Evolutionary conservation across 108 stramenopile genomes (phyloP).

Genomic region (Hondaea fermentalgiana): DNA sequence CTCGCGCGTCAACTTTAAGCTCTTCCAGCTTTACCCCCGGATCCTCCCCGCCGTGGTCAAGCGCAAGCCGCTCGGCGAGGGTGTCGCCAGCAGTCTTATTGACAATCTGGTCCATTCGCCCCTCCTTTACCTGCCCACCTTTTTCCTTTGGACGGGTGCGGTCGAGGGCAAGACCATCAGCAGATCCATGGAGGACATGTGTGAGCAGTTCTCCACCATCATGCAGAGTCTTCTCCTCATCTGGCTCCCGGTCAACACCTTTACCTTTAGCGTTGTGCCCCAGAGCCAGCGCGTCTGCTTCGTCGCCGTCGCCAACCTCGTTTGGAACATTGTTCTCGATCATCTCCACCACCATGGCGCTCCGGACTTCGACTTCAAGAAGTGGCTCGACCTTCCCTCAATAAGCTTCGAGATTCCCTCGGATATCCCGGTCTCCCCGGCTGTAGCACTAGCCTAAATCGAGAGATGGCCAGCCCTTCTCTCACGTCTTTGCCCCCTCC

Average conservation of each 20-base stretch:
- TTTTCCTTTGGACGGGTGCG: conserved; percentile 1
- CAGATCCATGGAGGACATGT: background rate
- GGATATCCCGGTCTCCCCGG: background rate
- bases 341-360: conserved; percentile 1
- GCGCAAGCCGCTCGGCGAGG: background rate
- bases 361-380: background rate
- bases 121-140: background rate
- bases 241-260: background rate
- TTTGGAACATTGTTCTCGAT: background rate
- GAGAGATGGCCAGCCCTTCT: no score
- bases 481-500: no score
- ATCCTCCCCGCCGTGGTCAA: background rate
- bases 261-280: background rate
- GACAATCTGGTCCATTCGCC: background rate
- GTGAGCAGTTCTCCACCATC: background rate
- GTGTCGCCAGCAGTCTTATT: background rate
- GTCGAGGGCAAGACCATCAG: background rate
- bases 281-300: background rate
- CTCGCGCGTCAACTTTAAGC: background rate
- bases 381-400: background rate
- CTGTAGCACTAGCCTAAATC: no score
- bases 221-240: background rate
- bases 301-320: background rate
- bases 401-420: background rate
- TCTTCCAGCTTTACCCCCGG: background rate